Evolutionary conservation across 345 rosid species (phyloP).

Genomic region (Physaria fendleri): DNA sequence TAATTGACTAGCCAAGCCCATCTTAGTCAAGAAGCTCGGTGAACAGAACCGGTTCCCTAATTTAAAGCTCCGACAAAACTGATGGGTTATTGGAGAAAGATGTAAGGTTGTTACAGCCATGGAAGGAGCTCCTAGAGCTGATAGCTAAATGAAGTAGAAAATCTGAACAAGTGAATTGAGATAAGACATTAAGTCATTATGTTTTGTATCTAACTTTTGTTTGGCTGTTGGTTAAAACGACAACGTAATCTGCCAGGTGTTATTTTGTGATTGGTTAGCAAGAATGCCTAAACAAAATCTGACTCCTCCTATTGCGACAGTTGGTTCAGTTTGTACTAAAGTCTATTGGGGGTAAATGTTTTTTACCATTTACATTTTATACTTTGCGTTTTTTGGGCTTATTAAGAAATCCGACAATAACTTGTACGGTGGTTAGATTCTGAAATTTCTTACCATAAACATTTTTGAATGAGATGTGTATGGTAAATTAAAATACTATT

Average conservation of each 20-base stretch:
- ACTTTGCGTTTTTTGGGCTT: not conserved
- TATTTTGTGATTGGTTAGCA: not conserved
- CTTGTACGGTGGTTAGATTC: not conserved
- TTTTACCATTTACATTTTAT: not conserved
- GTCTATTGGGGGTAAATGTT: not conserved
- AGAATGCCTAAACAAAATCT: not conserved
- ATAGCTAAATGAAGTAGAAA: not conserved
- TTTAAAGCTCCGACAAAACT: not conserved
- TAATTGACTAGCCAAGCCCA: not conserved
- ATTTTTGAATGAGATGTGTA: too few species aligned
- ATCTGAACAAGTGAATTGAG: not conserved
- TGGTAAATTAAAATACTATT: too few species aligned
- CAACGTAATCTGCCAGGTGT: constrained; percentile 10
- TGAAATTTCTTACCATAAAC: too few species aligned
- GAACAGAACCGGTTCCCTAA: constrained; percentile 18
- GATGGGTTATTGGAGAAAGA: constrained; percentile 18
- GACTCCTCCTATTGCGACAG: not conserved
- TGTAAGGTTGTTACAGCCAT: constrained; percentile 9
- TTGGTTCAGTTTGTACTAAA: not conserved
- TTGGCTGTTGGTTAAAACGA: not conserved
- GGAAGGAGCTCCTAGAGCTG: not conserved
- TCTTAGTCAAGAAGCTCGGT: not conserved
- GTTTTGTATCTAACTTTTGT: not conserved
- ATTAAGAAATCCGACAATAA: not conserved
- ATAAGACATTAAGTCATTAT: not conserved